Base-by-base conservation (phyloP, 1,139 yeast genomes). In the Scheffersomyces parashehatae region DNA sequence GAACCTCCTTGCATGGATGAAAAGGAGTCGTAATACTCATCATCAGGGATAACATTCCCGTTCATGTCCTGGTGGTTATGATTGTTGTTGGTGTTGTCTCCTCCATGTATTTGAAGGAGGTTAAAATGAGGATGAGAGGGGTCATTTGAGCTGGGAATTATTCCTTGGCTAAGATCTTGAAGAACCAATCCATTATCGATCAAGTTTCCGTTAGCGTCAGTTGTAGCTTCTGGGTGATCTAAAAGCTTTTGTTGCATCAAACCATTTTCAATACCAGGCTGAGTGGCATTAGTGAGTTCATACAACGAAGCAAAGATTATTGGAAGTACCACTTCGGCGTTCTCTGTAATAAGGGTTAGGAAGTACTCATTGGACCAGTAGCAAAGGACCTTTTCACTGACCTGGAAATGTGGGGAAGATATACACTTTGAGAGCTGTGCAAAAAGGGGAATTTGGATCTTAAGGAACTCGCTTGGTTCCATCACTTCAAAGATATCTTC, bases 401-500 rank as follows among this genome's bases (percentile, higher is more conserved):
- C 97, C 73, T 95, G 99, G 73, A 93, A 95, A 70, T 93, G 99
- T 24, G 97, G 90, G 3, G 96, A 88, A 26, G 96, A 81, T 39
- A 95, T 91, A 70, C 98, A 91, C 68, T 88, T 90, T 44, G 97
- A 87, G 52, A 93, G 76, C 67, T 95, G 99, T 31, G 95, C 95
- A 68, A 91, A 91, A 44, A 93, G 71, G 2, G 98, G 99, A 6
- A 91, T 88, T 67, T 91, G 96, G 50, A 93, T 88, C 68, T 90
- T 89, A 52, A 85, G 80, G 62, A 93, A 93, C 67, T 95, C 98
- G 46, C 80, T 76, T 11, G 97, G 97, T 65, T 93, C 97, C 78
- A 93, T 88, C 15, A 90, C 96, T 67, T 93, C 99, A 62, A 91
- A 89, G 5, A 93, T 90, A 64, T 93, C 99, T 65, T 95, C 99